phyloP scores from a whole-genome alignment of 208 protist genomes.

The Leishmania martiniquensis region DNA sequence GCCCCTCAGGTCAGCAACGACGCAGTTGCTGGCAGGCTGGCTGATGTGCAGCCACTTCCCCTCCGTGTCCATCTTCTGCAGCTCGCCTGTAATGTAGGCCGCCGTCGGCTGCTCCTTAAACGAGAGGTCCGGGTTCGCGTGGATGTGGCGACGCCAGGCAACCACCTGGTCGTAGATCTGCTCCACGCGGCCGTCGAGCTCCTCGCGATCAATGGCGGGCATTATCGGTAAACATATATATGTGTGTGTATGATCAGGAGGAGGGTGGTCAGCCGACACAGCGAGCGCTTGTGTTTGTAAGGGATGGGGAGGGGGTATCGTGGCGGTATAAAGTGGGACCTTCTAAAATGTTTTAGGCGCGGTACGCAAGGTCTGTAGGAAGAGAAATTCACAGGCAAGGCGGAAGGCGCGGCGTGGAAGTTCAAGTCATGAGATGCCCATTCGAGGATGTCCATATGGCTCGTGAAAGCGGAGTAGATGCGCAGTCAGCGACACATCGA shows the following conservation, averaged over 20 bases:
- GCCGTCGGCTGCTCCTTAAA: slow-evolving; percentile 59
- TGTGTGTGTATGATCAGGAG: background rate
- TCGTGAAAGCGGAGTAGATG: too few relatives aligned
- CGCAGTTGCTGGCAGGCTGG: slow-evolving; percentile 36
- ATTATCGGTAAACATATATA: too few relatives aligned
- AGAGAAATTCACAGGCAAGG: too few relatives aligned
- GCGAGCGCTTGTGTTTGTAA: background rate
- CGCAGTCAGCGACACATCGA: too few relatives aligned
- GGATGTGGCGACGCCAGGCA: slow-evolving; percentile 66
- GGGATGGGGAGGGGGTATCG: background rate
- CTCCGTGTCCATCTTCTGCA: slow-evolving; percentile 40
- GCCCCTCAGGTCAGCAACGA: slow-evolving; percentile 52
- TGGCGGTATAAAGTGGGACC: too few relatives aligned
- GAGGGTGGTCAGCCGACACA: too few relatives aligned
- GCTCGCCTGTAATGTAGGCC: slow-evolving; percentile 50
- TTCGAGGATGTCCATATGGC: too few relatives aligned
- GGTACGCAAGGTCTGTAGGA: too few relatives aligned
- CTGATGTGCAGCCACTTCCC: slow-evolving; percentile 34
- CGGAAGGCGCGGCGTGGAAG: too few relatives aligned
- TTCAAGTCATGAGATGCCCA: too few relatives aligned
- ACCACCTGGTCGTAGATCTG: slow-evolving; percentile 47
- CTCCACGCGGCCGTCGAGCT: slow-evolving; percentile 25
- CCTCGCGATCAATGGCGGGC: slow-evolving; percentile 20
- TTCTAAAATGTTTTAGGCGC: too few relatives aligned
- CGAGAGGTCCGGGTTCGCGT: slow-evolving; percentile 49